These are phyloP conservation scores for Saccharomyces jurei DNA, from an alignment of 805 yeast species.

Conservation along the genomic window DNA sequence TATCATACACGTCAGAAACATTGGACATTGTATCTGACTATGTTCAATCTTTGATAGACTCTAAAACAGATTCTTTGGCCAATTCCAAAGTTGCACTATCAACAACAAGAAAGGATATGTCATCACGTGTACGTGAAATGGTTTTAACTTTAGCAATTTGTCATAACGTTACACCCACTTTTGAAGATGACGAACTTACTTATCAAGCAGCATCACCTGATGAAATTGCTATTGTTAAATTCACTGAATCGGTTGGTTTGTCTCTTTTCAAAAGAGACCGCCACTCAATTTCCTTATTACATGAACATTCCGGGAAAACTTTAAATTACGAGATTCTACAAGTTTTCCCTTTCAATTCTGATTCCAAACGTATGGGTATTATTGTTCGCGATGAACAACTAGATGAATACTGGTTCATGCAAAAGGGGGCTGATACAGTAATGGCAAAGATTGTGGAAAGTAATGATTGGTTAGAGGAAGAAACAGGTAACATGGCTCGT, in stretches of 20 bases:
- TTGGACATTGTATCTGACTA: conserved; percentile 79
- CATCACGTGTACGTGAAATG: conserved; percentile 69
- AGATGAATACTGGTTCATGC: conserved; percentile 74
- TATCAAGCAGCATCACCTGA: conserved; percentile 99
- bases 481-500: conserved; percentile 94
- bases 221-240: conserved; percentile 92
- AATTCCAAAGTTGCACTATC: conserved; percentile 14
- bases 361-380: conserved; percentile 93
- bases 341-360: conserved; percentile 91
- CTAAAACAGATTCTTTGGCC: conserved; percentile 7
- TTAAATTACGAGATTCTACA: conserved; percentile 62
- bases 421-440: conserved; percentile 95
- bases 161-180: conserved; percentile 93
- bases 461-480: conserved; percentile 97
- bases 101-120: conserved; percentile 56
- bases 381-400: conserved; percentile 55
- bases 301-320: conserved; percentile 45
- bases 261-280: conserved; percentile 78
- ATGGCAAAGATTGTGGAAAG: conserved; percentile 76
- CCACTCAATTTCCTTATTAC: conserved; percentile 57
- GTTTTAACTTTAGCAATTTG: conserved; percentile 83
- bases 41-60: conserved; percentile 33
- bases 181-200: conserved; percentile 63
- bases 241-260: conserved; percentile 80
- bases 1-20: conserved; percentile 85